A percentile compares a stretch with the other conserved stretches of the same genome.
Evolutionary conservation across 2,329 filamentous ascomycete genomes (phyloP).

Genomic region (Fusarium brevicatenulatum): DNA sequence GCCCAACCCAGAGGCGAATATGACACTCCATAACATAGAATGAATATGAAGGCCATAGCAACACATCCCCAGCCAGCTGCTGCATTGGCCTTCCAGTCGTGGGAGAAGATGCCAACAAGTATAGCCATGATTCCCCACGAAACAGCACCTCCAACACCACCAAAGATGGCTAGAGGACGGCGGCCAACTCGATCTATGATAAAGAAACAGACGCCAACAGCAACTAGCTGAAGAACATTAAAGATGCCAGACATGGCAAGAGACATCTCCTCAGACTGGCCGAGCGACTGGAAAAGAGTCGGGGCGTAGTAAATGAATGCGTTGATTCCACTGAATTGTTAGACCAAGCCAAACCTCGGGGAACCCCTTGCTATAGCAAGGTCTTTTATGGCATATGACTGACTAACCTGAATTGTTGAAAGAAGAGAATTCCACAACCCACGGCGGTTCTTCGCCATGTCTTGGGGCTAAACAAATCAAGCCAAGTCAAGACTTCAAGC

Average conservation of each 20-base stretch:
- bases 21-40: neutral
- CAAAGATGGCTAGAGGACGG: conserved; percentile 52
- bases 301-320: conserved; percentile 52
- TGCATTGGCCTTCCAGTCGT: neutral
- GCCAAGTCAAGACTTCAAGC: conserved; percentile 57
- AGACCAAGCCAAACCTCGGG: too few species aligned
- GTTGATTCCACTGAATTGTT: conserved; percentile 56
- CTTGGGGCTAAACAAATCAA: conserved; percentile 59
- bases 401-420: conserved; percentile 58
- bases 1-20: neutral
- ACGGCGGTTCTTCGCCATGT: conserved; percentile 64
- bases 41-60: neutral
- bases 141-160: conserved; percentile 48
- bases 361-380: too few species aligned
- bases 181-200: conserved; percentile 25
- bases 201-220: conserved; percentile 44
- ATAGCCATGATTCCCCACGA: conserved; percentile 65
- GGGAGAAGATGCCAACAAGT: conserved; percentile 49
- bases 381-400: too few species aligned
- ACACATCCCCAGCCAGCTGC: neutral
- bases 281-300: conserved; percentile 54
- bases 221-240: conserved; percentile 57
- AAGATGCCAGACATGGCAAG: conserved; percentile 54
- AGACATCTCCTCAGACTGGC: conserved; percentile 49
- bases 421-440: conserved; percentile 47